A percentile compares a stretch with the other conserved stretches of the same genome.
phyloP scores from a whole-genome alignment of 192 early-diverging fungal species.

The Linnemannia schmuckeri region DNA sequence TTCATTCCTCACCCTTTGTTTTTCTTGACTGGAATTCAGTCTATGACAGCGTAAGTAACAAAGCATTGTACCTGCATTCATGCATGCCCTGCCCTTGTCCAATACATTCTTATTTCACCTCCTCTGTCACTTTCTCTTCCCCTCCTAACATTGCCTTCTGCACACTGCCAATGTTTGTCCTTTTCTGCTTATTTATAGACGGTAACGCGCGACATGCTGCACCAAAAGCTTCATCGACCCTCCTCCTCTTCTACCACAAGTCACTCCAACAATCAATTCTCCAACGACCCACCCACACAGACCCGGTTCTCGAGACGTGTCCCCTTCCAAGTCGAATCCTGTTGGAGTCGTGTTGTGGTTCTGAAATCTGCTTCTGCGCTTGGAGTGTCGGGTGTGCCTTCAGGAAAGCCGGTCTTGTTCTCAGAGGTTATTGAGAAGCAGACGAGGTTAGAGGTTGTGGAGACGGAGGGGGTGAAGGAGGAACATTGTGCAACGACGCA shows the following conservation, averaged over 20 bases:
- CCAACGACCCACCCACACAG: conserved; percentile 16
- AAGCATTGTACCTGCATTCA: background rate
- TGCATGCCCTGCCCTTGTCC: background rate
- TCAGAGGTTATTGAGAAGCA: background rate
- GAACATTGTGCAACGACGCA: background rate
- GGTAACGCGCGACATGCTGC: conserved; percentile 22
- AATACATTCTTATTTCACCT: no score
- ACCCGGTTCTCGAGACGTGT: conserved; percentile 25
- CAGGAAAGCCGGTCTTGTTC: background rate
- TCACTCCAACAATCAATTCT: background rate
- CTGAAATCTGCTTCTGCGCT: background rate
- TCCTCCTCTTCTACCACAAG: no score
- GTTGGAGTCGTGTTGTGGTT: conserved; percentile 31
- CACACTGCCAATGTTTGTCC: background rate
- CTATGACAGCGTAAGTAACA: conserved; percentile 15
- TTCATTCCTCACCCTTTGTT: background rate
- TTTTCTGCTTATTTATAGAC: conserved; percentile 10
- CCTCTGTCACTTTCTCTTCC: background rate
- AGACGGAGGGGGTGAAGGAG: background rate
- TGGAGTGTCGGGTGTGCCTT: background rate
- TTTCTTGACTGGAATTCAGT: background rate
- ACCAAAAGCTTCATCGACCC: conserved; percentile 5
- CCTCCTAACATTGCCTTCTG: no score
- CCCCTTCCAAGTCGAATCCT: conserved; percentile 41
- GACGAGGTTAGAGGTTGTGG: background rate